Conservation (phyloP, 169 alveolate species). For the Eimeria brunetti region DNA sequence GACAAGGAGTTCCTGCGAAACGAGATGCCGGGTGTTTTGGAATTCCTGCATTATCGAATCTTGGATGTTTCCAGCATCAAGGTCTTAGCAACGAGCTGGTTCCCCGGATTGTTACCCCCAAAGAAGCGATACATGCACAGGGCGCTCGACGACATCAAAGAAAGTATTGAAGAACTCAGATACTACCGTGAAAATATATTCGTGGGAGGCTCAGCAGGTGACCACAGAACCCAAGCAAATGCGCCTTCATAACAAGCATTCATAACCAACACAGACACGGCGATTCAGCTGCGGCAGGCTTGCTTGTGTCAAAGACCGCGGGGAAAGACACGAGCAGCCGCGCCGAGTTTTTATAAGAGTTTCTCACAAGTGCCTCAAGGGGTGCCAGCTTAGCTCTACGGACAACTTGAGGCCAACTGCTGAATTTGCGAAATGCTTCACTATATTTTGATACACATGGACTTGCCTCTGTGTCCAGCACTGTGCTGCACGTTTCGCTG, state of each 20-base stretch:
- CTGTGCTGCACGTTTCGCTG: not conserved
- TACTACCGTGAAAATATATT: slow-evolving; percentile 80
- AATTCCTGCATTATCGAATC: slow-evolving; percentile 83
- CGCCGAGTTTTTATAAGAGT: not conserved
- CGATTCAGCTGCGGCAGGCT: not conserved
- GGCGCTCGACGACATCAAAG: slow-evolving; percentile 90
- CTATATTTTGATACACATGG: not conserved
- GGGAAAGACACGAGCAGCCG: not conserved
- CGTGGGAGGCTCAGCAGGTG: not conserved
- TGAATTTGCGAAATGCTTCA: not conserved
- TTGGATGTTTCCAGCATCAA: slow-evolving; percentile 89
- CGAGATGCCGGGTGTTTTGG: slow-evolving; percentile 87
- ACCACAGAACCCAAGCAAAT: not conserved
- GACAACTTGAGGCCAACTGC: not conserved
- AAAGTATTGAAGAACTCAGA: slow-evolving; percentile 88
- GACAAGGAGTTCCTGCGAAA: slow-evolving; percentile 87
- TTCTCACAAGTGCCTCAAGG: not conserved
- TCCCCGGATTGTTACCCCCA: slow-evolving; percentile 80
- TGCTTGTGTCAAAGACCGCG: not conserved
- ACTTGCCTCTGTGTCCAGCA: not conserved
- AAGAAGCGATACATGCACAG: slow-evolving; percentile 85
- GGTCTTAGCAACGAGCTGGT: slow-evolving; percentile 84
- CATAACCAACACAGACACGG: not conserved
- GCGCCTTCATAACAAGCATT: not conserved
- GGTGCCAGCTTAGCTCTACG: not conserved